Base-by-base conservation (phyloP, 2,329 filamentous ascomycete genomes). In the Aspergillus phoenicis region DNA sequence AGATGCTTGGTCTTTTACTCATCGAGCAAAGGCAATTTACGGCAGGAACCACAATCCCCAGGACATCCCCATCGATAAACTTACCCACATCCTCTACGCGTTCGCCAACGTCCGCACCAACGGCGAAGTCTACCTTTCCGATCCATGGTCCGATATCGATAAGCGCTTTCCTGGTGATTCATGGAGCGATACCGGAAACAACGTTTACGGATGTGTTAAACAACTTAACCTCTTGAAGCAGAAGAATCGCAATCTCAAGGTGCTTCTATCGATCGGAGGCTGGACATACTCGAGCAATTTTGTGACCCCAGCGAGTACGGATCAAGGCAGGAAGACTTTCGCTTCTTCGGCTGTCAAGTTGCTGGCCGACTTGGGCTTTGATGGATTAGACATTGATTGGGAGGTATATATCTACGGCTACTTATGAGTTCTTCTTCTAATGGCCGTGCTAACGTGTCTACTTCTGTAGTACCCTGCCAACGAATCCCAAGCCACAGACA, bases 61-160 rank as follows among this genome's bases (percentile, higher is more conserved):
- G 72, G 87, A 96, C 72, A 84, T 98, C 5, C 91, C 91, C 0
- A 87, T 84, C 3, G 85, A 93, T 58, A 89, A 91, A 59, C 85
- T 97, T 45, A 98, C 93, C 0, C 94, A 98, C 72, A 79, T 98
- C 4, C 86, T 97, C 15, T 97, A 97, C 70, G 84, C 93, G 15
- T 98, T 98, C 78, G 94, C 91, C 71, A 96, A 97, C 73, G 86
- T 97, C 61, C 85, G 86, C 4, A 83, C 88, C 2, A 91, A 94
- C 33, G 94, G 94, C 53, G 91, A 96, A 77, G 92, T 96, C 76
- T 90, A 83, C 70, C 80, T 91, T 7, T 88, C 85, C 1, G 91
- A 95, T 69, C 77, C 80, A 1, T 93, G 85, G 74, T 84, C 90
- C 24, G 91, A 93, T 56, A 68, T 79, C 1, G 81, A 92, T 57